Conservation (phyloP, 495 filamentous ascomycete genomes). For the Cercophora sp. region DNA sequence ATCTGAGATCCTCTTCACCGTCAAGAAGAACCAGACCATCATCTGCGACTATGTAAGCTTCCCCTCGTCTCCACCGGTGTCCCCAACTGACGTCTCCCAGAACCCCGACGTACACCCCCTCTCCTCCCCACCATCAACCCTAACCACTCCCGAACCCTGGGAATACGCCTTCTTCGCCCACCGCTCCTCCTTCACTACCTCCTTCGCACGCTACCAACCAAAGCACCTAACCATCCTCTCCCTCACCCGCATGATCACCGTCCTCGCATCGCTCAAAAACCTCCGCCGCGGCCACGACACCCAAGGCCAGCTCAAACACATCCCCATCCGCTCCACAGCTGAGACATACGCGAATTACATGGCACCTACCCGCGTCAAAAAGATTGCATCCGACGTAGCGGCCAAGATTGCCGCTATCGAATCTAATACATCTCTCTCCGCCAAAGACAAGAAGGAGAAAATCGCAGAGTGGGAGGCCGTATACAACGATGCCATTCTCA, state of each 20-base stretch:
- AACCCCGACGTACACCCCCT: background rate
- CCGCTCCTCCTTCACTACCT: slow-evolving; percentile 6
- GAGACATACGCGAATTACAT: slow-evolving; percentile 15
- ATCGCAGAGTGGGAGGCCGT: background rate
- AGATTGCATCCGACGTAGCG: background rate
- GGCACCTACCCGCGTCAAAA: slow-evolving; percentile 12
- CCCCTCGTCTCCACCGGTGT: background rate
- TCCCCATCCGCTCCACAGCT: background rate
- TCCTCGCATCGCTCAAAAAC: slow-evolving; percentile 11
- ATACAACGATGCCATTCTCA: slow-evolving; percentile 1
- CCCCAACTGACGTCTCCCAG: background rate
- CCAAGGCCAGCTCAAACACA: slow-evolving; percentile 15
- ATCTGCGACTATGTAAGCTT: slow-evolving; percentile 15
- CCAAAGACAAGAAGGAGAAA: background rate
- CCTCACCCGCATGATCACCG: slow-evolving; percentile 12
- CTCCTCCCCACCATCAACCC: background rate
- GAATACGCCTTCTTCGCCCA: slow-evolving; percentile 7
- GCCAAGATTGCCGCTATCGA: background rate
- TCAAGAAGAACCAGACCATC: slow-evolving; percentile 6
- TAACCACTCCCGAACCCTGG: background rate
- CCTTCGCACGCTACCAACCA: background rate
- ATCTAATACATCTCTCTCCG: background rate
- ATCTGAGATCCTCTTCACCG: background rate
- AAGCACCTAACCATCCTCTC: background rate
- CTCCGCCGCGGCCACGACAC: slow-evolving; percentile 16